phyloP scores from a whole-genome alignment of 805 yeast species.

The Wickerhamomyces pijperi region DNA sequence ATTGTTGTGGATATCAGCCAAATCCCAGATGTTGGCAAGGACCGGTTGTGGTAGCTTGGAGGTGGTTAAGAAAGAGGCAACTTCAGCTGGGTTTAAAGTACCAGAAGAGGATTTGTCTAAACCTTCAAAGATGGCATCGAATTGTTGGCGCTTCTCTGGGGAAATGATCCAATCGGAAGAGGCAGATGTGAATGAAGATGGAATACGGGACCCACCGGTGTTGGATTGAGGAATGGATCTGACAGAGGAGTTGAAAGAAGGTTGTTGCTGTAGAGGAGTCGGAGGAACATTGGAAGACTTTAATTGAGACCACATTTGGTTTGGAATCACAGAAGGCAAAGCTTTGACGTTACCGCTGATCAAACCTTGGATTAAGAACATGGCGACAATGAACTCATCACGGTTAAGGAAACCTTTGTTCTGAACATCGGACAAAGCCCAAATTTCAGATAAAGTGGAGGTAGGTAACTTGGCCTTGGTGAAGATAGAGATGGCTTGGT shows the following conservation, averaged over 20 bases:
- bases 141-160: constrained; percentile 61
- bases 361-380: constrained; percentile 85
- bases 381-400: constrained; percentile 79
- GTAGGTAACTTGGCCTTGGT: constrained; percentile 81
- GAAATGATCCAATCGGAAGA: constrained; percentile 57
- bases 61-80: constrained; percentile 81
- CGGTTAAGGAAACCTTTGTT: constrained; percentile 62
- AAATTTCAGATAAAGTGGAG: constrained; percentile 67
- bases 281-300: constrained; percentile 1
- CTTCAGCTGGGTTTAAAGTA: constrained; percentile 59
- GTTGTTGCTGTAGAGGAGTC: constrained; percentile 9
- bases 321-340: constrained; percentile 40
- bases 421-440: constrained; percentile 77
- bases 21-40: constrained; percentile 88
- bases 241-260: constrained; percentile 4
- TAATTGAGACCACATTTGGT: constrained; percentile 26
- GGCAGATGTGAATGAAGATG: constrained; percentile 26
- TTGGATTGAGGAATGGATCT: constrained; percentile 13
- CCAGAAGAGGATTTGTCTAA: constrained; percentile 62
- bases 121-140: constrained; percentile 66
- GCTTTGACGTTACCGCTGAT: constrained; percentile 53
- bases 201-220: constrained; percentile 20
- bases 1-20: constrained; percentile 79
- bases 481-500: constrained; percentile 76
- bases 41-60: constrained; percentile 79